Evolutionary conservation across 352 stramenopile species (phyloP), one percentile per base, ranked within the genome.

Genomic region (Blastocystis sp.): DNA sequence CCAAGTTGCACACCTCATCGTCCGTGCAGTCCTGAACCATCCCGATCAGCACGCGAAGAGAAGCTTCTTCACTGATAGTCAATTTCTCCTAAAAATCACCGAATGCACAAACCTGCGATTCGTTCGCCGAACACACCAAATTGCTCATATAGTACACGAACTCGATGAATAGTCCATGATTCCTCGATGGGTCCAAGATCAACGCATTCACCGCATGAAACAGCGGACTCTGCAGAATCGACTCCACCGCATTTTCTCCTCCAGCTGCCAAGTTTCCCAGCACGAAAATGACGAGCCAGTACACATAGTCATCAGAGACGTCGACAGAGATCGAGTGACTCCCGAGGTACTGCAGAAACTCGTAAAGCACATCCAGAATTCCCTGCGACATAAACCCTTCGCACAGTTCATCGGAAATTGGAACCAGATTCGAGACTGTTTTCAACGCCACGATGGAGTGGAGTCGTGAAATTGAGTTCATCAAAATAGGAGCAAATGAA

Each of bases 61-160:
- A 39, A 5, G 18, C 45, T 6, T 18, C 20, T 26, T 63, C 39
- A 3, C n/a, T 26, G 50, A 81, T 65, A 47, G 24, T 24, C 43
- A 30, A 53, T 63, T 41, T 62, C 70, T 81, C 63, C 43, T 16
- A n/a, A 34, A 7, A 26, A 63, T 81, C 45, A 39, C 13, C 34
- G 3, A 63, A 43, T 45, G 34, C 20, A 50, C 16, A 43, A 18
- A 81, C 70, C 55, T 81, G 70, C 50, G 53, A 41, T 37, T 34
- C 20, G 6, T 41, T 65, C 8, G 39, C 70, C 34, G 70, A 81
- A 41, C 24, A 63, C 13, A 81, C 50, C 70, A 81, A 39, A 81
- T 81, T 64, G 45, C 70, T 81, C 45, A 81, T 16, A 18, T 65
- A 63, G 45, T 65, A 81, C 41, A 81, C 70, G 34, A 81, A 81